Evolutionary conservation across 2,329 filamentous ascomycete genomes (phyloP).

Genomic region (Didymella lethalis): DNA sequence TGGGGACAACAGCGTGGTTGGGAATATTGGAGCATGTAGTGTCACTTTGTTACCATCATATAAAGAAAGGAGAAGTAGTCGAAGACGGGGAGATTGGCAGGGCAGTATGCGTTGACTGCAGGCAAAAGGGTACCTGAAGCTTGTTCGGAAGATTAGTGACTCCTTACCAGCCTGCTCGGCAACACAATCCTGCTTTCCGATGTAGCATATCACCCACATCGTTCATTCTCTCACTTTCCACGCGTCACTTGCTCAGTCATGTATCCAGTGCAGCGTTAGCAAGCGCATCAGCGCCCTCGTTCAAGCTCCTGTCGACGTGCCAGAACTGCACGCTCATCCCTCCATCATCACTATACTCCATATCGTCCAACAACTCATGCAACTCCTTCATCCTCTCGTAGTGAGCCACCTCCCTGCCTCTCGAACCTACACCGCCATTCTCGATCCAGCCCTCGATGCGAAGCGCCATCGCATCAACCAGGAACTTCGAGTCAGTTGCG

Average conservation of each 20-base stretch:
- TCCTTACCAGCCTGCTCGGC: too few species aligned
- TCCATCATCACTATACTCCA: conserved; percentile 10
- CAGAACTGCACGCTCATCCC: conserved; percentile 37
- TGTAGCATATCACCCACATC: too few species aligned
- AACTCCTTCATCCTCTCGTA: not conserved
- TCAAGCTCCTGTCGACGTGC: conserved; percentile 34
- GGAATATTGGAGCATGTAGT: too few species aligned
- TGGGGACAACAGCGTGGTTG: too few species aligned
- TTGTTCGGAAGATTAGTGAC: too few species aligned
- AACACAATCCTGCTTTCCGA: too few species aligned
- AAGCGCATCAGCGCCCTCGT: conserved; percentile 27
- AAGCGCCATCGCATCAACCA: not conserved
- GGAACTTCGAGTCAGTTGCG: not conserved
- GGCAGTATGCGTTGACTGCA: not conserved
- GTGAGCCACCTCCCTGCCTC: not conserved
- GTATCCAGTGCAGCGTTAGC: conserved; percentile 19
- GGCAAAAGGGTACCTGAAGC: not conserved
- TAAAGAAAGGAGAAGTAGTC: not conserved
- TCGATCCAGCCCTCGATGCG: not conserved
- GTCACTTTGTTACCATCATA: too few species aligned
- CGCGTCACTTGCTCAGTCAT: too few species aligned
- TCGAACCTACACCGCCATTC: not conserved
- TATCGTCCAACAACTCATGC: not conserved
- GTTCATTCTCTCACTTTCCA: too few species aligned
- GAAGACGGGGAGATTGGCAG: not conserved